A percentile compares a stretch with the other conserved stretches of the same genome.
phyloP scores from a whole-genome alignment of 768 basidiomycete species.

The Naematelia encephala region DNA sequence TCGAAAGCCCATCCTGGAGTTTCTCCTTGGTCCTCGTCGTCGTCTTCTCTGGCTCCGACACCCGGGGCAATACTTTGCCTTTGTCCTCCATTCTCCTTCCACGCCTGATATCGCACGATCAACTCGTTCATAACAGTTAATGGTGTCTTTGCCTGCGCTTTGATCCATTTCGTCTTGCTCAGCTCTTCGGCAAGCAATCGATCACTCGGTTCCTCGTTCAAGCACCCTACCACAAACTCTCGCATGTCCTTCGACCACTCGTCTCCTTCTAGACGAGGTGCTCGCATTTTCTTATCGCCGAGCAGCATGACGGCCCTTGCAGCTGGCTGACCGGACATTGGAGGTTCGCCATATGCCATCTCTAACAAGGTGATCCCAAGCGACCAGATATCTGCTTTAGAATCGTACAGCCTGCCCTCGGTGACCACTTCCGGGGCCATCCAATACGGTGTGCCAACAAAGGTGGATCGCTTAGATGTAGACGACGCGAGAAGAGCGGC shows the following conservation, averaged over 20 bases:
- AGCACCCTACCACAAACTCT: conserved; percentile 78
- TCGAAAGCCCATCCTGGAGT: conserved; percentile 50
- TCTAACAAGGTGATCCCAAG: conserved; percentile 94
- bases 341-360: conserved; percentile 94
- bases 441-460: conserved; percentile 98
- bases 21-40: conserved; percentile 50
- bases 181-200: conserved; percentile 87
- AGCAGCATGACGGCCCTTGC: conserved; percentile 87
- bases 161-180: conserved; percentile 80
- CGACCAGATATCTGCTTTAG: conserved; percentile 98
- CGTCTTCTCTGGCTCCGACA: conserved; percentile 57
- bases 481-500: conserved; percentile 75
- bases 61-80: conserved; percentile 65
- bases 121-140: conserved; percentile 74
- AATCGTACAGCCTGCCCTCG: conserved; percentile 81
- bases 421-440: conserved; percentile 99
- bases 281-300: conserved; percentile 64
- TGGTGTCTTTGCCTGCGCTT: conserved; percentile 63
- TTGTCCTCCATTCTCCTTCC: conserved; percentile 65
- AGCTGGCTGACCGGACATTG: conserved; percentile 78
- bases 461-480: conserved; percentile 87
- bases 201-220: conserved; percentile 75
- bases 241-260: conserved; percentile 81
- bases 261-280: conserved; percentile 71
- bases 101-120: conserved; percentile 70